phyloP scores from a whole-genome alignment of 2,329 filamentous ascomycete species.

The Periconia sp. region DNA sequence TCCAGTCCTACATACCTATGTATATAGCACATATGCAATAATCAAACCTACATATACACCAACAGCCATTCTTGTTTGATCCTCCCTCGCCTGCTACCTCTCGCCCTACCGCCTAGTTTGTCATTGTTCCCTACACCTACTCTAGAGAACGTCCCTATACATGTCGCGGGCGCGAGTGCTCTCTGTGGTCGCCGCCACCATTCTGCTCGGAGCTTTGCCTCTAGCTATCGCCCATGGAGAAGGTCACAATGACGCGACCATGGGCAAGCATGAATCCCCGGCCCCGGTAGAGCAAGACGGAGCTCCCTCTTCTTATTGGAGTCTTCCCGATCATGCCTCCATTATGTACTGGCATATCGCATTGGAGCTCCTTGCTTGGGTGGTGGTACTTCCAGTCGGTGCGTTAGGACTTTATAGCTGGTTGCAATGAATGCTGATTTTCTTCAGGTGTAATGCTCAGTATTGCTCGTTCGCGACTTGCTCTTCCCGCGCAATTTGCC shows the following conservation, averaged over 20 bases:
- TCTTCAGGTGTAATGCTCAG: constrained; percentile 79
- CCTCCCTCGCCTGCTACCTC: not conserved
- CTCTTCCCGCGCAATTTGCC: constrained; percentile 66
- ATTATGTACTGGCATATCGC: constrained; percentile 70
- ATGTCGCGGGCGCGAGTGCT: constrained; percentile 29
- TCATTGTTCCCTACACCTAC: constrained; percentile 1
- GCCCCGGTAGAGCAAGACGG: constrained; percentile 16
- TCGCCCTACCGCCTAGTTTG: not conserved
- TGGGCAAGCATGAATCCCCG: constrained; percentile 15
- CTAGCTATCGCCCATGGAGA: constrained; percentile 46
- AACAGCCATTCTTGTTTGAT: not conserved
- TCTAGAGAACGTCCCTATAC: constrained; percentile 14
- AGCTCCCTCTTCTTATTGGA: constrained; percentile 60
- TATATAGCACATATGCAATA: not conserved
- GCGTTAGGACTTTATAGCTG: constrained; percentile 39
- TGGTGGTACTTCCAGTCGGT: constrained; percentile 73
- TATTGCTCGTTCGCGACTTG: constrained; percentile 74
- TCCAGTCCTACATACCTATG: not conserved
- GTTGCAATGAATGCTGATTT: constrained; percentile 19
- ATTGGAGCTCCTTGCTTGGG: constrained; percentile 72
- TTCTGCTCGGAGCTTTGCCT: constrained; percentile 45
- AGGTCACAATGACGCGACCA: constrained; percentile 30
- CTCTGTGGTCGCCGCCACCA: constrained; percentile 34
- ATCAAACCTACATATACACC: not conserved
- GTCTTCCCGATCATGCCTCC: constrained; percentile 54